Base-by-base conservation (phyloP, 768 basidiomycete species). In the Kwoniella newhampshirensis region DNA sequence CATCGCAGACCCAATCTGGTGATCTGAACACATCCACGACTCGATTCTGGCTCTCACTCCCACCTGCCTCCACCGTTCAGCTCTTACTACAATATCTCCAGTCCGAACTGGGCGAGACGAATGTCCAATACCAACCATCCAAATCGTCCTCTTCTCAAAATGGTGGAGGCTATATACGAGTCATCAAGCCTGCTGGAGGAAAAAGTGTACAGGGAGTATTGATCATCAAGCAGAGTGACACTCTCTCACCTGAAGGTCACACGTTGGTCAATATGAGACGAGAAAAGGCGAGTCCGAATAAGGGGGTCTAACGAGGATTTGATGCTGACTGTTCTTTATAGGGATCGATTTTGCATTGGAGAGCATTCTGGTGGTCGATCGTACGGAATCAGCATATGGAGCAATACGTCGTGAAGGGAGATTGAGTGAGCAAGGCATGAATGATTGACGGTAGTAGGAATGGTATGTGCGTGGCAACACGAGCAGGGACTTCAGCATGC, bases 341-440 rank as follows among this genome's bases (percentile, higher is more conserved):
- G 71, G 71, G 71, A 12, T 68, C 68, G 11, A 64, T 70, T 20
- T 47, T 73, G 27, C 71, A 73, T 43, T 73, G 71, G 71, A 64
- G 57, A 44, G 59, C 62, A 13, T 73, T 66, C 44, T 73, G 71
- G 71, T 73, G 71, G 71, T 54, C 51, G 35, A 54, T 73, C 13
- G 68, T 68, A 3, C 49, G 68, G 40, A 52, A 70, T 61, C 51
- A 51, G 35, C 48, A 50, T 30, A 60, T 73, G 3, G 68, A 62
- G 57, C 68, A 40, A n/a, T 68, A 70, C 42, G 59, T 73, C 26
- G 48, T 73, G 28, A 63, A 53, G 18, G 66, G 68, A 0, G 71
- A 73, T 35, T 25, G 47, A 36, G 4, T 11, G 50, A 12, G 9
- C 13, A 27, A 36, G 28, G 47, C 23, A 43, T 43, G 13, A 25